These are phyloP conservation scores for Baeospora myosura DNA, from an alignment of 1,284 basidiomycete genomes.

Conservation along the genomic window DNA sequence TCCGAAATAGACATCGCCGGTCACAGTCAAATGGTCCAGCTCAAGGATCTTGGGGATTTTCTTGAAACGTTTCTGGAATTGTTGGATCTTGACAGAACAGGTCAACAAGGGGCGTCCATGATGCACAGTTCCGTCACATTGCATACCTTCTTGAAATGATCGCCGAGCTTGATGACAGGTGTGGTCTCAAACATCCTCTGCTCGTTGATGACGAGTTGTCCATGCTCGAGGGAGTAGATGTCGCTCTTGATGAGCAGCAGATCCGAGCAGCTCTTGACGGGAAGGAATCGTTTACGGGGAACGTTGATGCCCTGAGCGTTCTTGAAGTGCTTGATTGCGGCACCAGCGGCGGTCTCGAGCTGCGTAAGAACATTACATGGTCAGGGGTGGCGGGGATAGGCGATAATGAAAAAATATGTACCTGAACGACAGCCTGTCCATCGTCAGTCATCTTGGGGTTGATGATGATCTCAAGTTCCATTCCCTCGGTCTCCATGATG, in stretches of 20 bases:
- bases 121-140: background rate
- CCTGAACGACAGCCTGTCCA: conserved; percentile 79
- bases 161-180: conserved; percentile 96
- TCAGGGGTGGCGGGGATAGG: too few relatives aligned
- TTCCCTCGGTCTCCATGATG: conserved; percentile 84
- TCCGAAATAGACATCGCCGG: conserved; percentile 74
- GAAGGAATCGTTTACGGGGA: conserved; percentile 94
- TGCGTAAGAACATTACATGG: conserved; percentile 33
- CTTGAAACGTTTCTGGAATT: conserved; percentile 98
- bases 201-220: conserved; percentile 88
- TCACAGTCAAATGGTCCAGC: conserved; percentile 94
- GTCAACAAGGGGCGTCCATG: background rate
- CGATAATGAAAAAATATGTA: conserved; percentile 11
- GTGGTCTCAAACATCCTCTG: conserved; percentile 89
- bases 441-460: conserved; percentile 90
- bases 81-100: conserved; percentile 64
- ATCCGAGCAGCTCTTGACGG: conserved; percentile 89
- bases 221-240: conserved; percentile 93
- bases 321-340: conserved; percentile 96
- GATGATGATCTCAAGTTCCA: conserved; percentile 92
- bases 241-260: conserved; percentile 95
- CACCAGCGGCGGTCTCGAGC: conserved; percentile 97
- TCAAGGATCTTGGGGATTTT: conserved; percentile 92
- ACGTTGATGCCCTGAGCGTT: conserved; percentile 97
- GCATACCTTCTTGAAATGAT: conserved; percentile 77